Base-by-base conservation (phyloP, 2,329 filamentous ascomycete genomes). In the Sporothrix curviconia region DNA sequence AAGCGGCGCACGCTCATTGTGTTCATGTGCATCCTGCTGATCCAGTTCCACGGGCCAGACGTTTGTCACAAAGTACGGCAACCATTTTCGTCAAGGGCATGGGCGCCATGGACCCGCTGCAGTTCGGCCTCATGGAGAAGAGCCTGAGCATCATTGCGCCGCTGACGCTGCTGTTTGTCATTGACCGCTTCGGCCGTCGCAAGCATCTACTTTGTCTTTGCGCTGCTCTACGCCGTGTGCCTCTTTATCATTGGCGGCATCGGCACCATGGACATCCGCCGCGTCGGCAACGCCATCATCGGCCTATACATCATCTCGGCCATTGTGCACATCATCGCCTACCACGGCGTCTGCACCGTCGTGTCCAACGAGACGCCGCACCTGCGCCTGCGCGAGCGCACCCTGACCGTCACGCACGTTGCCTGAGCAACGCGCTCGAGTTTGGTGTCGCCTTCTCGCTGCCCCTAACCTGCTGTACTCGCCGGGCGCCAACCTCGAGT, bases 71-170 rank as follows among this genome's bases (percentile, higher is more conserved):
- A 58, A 60, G 43, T 62, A 62, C 56, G 60, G 60, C 49, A 57
- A n/a, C 60, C 36, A 59, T 62, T 32, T 62, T 59, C 28, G 44
- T 62, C 58, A 62, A 62, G 50, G 43, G 52, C 15, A 55, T 62
- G 11, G 39, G 54, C 9, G 53, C 40, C 56, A 59, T 62, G 58
- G 56, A 62, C 37, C 60, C 60, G 3, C 55, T 61, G 39, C 22
- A 58, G 46, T 61, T 59, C 34, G 55, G 55, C 9, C 42, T 61
- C n/a, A 36, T 61, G 15, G 60, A 60, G 37, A 47, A 55, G 24
- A 58, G 55, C 12, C 34, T 59, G 1, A 52, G 57, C 17, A 36
- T 59, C 15, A 11, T 59, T 15, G 60, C 44, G 1, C 60, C 60
- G 1, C 9, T 61, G 4, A 32, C 39, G 19, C 44, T 59, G 28